phyloP scores from a whole-genome alignment of 768 basidiomycete species.

The Boletus barrowsii region DNA sequence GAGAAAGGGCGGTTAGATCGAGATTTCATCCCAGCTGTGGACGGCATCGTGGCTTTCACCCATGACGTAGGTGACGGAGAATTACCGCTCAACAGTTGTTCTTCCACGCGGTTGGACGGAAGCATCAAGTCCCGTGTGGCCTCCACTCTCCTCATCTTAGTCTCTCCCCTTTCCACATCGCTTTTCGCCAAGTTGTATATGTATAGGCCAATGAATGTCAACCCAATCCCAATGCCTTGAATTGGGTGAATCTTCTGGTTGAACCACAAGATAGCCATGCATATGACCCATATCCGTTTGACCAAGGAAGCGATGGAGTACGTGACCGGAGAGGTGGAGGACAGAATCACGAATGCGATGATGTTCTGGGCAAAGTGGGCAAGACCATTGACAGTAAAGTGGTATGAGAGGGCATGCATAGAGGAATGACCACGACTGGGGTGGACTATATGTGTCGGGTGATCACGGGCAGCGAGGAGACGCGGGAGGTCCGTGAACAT shows the following conservation, averaged over 20 bases:
- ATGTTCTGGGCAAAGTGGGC: constrained; percentile 98
- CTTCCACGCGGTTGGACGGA: constrained; percentile 65
- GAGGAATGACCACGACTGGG: constrained; percentile 44
- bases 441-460: constrained; percentile 43
- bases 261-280: constrained; percentile 97
- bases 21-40: constrained; percentile 27
- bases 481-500: constrained; percentile 79
- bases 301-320: constrained; percentile 98
- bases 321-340: constrained; percentile 95
- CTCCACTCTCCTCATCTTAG: constrained; percentile 75
- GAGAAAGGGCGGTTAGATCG: constrained; percentile 11
- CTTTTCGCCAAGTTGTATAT: constrained; percentile 95
- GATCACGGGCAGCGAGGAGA: constrained; percentile 47
- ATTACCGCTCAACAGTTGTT: constrained; percentile 44
- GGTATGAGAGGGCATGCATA: constrained; percentile 67
- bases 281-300: constrained; percentile 97
- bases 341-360: constrained; percentile 94
- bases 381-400: constrained; percentile 91
- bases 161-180: constrained; percentile 92
- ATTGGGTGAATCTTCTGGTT: constrained; percentile 78
- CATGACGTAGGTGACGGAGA: constrained; percentile 24
- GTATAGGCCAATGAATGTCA: constrained; percentile 89
- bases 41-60: constrained; percentile 7
- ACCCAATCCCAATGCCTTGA: constrained; percentile 83
- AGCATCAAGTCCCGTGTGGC: constrained; percentile 66